A percentile compares a stretch with the other conserved stretches of the same genome.
These are phyloP conservation scores for Alternaria infectoria DNA, from an alignment of 2,329 filamentous ascomycete species.

Conservation along the genomic window DNA sequence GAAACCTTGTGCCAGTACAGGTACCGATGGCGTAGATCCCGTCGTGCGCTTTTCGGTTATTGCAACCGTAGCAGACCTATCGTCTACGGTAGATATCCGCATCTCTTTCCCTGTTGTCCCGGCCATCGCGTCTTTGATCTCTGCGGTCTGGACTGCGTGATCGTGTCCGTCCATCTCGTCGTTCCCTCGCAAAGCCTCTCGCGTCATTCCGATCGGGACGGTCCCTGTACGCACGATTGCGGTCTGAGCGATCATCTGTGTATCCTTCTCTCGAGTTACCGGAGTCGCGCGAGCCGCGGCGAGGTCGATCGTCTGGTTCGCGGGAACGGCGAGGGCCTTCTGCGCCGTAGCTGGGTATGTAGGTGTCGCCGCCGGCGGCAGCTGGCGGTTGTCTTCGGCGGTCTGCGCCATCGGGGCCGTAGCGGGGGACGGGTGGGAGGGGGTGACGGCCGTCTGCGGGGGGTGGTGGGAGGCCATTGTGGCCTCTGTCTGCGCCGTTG, in stretches of 20 bases:
- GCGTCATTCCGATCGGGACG: slow-evolving; percentile 30
- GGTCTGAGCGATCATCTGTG: slow-evolving; percentile 35
- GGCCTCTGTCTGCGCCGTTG: slow-evolving; percentile 30
- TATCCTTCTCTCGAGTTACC: slow-evolving; percentile 44
- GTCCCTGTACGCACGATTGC: slow-evolving; percentile 35
- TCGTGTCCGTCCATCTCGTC: slow-evolving; percentile 42
- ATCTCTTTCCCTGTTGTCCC: slow-evolving; percentile 30
- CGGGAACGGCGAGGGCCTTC: slow-evolving; percentile 41
- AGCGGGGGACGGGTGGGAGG: slow-evolving; percentile 44
- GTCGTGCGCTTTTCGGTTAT: not conserved
- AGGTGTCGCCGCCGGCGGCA: slow-evolving; percentile 47
- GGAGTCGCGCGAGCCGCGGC: slow-evolving; percentile 43
- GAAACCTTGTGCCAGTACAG: not conserved
- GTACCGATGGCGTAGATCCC: not conserved
- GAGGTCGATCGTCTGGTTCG: slow-evolving; percentile 44
- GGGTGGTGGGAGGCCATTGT: slow-evolving; percentile 41
- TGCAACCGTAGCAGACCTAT: slow-evolving; percentile 8
- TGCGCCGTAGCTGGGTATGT: slow-evolving; percentile 52
- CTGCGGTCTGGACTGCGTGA: slow-evolving; percentile 46
- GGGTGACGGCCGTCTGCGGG: slow-evolving; percentile 46
- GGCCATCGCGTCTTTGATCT: slow-evolving; percentile 28
- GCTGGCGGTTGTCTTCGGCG: slow-evolving; percentile 26
- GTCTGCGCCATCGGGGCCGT: slow-evolving; percentile 33
- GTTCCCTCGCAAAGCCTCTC: slow-evolving; percentile 32
- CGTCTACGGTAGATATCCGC: slow-evolving; percentile 39